phyloP scores from a whole-genome alignment of 2,329 filamentous ascomycete species.

The Pyrenophora teres region DNA sequence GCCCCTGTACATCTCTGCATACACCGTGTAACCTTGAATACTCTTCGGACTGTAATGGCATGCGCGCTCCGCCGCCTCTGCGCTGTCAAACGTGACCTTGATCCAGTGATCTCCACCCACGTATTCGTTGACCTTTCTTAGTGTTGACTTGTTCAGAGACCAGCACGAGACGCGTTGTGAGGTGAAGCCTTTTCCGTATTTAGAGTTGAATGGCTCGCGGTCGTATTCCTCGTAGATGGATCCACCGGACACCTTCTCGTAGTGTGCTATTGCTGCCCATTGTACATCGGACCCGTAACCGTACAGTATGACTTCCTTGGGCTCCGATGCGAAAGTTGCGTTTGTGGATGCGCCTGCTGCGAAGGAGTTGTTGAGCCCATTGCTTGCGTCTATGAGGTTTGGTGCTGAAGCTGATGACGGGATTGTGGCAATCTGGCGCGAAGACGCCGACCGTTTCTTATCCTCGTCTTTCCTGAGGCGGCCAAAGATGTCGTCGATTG shows the following conservation, averaged over 20 bases:
- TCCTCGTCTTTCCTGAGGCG: slow-evolving; percentile 39
- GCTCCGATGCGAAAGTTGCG: slow-evolving; percentile 54
- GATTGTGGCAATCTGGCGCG: slow-evolving; percentile 27
- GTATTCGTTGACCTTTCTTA: slow-evolving; percentile 78
- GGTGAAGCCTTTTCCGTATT: slow-evolving; percentile 74
- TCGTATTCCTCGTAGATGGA: slow-evolving; percentile 92
- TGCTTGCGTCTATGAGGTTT: slow-evolving; percentile 38
- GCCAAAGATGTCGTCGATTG: slow-evolving; percentile 55
- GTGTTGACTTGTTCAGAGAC: slow-evolving; percentile 71
- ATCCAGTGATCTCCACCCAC: slow-evolving; percentile 91
- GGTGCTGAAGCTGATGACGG: slow-evolving; percentile 40
- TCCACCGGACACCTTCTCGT: slow-evolving; percentile 79
- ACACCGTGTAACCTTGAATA: slow-evolving; percentile 54
- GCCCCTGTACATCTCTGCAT: slow-evolving; percentile 54
- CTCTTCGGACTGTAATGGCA: slow-evolving; percentile 54
- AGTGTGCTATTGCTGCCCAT: slow-evolving; percentile 88
- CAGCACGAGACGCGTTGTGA: slow-evolving; percentile 69
- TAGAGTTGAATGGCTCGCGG: slow-evolving; percentile 74
- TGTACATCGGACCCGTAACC: slow-evolving; percentile 72
- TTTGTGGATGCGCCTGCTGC: slow-evolving; percentile 38
- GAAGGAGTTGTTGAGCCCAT: slow-evolving; percentile 34
- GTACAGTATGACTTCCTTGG: slow-evolving; percentile 82
- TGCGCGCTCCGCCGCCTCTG: slow-evolving; percentile 55
- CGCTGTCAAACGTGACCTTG: slow-evolving; percentile 58
- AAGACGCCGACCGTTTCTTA: slow-evolving; percentile 34